Percentiles rank a stretch among this genome's conserved stretches.
These are phyloP conservation scores for Mortierella alpina DNA, from an alignment of 192 early-diverging fungal species.

Conservation along the genomic window DNA sequence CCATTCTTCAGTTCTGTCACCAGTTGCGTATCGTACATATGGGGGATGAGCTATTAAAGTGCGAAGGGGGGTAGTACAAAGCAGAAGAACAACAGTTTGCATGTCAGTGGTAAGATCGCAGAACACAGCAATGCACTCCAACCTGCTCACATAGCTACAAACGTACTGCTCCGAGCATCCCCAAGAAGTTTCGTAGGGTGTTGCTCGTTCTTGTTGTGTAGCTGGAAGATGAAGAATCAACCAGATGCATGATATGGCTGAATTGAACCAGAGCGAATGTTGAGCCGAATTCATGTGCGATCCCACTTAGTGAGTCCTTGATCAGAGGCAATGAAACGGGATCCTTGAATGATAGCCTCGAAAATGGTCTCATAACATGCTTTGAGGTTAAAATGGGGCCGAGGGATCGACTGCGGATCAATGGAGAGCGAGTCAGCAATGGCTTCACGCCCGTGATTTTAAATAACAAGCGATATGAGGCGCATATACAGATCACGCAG, in stretches of 20 bases:
- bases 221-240: constrained; percentile 43
- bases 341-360: constrained; percentile 63
- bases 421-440: not conserved
- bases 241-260: constrained; percentile 59
- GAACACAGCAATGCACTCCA: too few species aligned
- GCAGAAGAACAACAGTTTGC: too few species aligned
- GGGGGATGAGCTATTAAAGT: constrained; percentile 26
- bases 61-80: too few species aligned
- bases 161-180: constrained; percentile 42
- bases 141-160: too few species aligned
- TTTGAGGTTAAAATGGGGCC: constrained; percentile 69
- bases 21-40: constrained; percentile 49
- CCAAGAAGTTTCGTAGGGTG: constrained; percentile 32
- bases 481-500: not conserved
- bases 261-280: constrained; percentile 68
- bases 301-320: constrained; percentile 54
- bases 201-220: constrained; percentile 43
- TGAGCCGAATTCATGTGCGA: constrained; percentile 64
- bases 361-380: constrained; percentile 65
- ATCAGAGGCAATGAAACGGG: constrained; percentile 46
- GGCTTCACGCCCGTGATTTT: not conserved
- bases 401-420: constrained; percentile 45
- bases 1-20: constrained; percentile 52
- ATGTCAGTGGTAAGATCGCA: too few species aligned
- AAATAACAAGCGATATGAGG: not conserved